Percentiles rank a stretch among this genome's conserved stretches.
Conservation (phyloP, 441 rosid genomes). For the Gossypium gossypioides region DNA sequence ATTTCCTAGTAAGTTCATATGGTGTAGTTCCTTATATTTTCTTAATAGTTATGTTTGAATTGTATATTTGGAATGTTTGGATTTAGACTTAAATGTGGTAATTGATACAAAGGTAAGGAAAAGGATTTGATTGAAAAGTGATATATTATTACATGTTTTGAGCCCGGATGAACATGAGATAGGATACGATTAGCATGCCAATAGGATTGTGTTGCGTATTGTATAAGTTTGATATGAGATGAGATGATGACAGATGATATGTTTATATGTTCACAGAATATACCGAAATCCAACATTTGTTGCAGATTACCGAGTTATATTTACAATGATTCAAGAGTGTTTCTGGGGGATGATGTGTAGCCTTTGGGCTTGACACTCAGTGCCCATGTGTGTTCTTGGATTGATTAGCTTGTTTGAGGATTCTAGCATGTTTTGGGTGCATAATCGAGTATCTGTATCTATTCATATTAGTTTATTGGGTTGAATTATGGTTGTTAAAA, state of each 20-base stretch:
- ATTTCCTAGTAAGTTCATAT: neutral
- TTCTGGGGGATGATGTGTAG: neutral
- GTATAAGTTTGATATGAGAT: neutral
- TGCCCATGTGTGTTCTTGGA: neutral
- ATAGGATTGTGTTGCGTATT: neutral
- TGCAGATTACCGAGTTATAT: neutral
- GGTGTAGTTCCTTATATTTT: neutral
- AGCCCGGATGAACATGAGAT: neutral
- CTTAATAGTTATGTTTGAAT: too few species aligned
- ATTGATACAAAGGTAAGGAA: neutral
- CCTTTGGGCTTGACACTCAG: neutral
- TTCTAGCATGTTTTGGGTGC: neutral
- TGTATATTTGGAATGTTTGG: neutral
- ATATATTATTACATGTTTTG: neutral
- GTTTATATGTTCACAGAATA: too few species aligned
- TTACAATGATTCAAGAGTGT: neutral
- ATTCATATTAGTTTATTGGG: neutral
- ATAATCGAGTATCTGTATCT: neutral
- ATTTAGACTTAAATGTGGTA: neutral
- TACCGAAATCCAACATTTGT: neutral
- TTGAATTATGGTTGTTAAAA: neutral
- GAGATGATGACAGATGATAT: neutral
- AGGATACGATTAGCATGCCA: too few species aligned
- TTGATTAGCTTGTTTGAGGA: neutral
- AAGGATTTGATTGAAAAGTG: neutral